These are phyloP conservation scores for Diaporthe amygdali DNA, from an alignment of 2,329 filamentous ascomycete genomes.

Conservation along the genomic window DNA sequence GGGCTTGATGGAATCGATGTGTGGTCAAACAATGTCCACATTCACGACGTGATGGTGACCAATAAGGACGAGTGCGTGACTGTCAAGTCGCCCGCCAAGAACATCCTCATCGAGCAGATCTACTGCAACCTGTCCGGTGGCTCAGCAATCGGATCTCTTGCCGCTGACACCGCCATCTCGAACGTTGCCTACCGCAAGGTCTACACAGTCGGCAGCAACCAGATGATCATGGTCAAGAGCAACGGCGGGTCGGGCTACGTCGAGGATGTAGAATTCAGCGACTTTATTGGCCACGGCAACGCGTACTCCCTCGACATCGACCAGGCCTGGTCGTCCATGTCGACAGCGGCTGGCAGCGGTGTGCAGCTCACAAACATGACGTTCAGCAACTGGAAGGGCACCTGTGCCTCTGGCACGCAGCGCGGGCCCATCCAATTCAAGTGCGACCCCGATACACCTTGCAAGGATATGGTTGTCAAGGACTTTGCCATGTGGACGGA, in stretches of 20 bases:
- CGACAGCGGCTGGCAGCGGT: conserved; percentile 47
- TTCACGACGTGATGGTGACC: conserved; percentile 64
- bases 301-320: conserved; percentile 65
- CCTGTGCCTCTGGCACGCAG: conserved; percentile 50
- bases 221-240: conserved; percentile 69
- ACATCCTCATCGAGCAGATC: conserved; percentile 62
- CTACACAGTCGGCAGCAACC: conserved; percentile 64
- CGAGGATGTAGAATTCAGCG: conserved; percentile 55
- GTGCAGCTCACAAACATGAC: conserved; percentile 58
- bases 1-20: conserved; percentile 62
- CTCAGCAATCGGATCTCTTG: conserved; percentile 61
- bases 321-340: conserved; percentile 49
- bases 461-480: conserved; percentile 54
- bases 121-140: conserved; percentile 66
- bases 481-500: conserved; percentile 61
- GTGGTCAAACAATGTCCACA: conserved; percentile 58
- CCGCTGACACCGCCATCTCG: conserved; percentile 49
- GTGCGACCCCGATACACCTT: conserved; percentile 56
- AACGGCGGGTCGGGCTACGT: conserved; percentile 62
- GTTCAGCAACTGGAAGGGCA: conserved; percentile 62
- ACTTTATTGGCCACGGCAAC: conserved; percentile 65
- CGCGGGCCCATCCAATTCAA: conserved; percentile 59
- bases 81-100: conserved; percentile 48
- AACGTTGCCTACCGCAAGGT: conserved; percentile 60
- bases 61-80: conserved; percentile 62